Base-by-base conservation (phyloP, 1,284 basidiomycete species). In the Cryptococcus deneoformans region DNA sequence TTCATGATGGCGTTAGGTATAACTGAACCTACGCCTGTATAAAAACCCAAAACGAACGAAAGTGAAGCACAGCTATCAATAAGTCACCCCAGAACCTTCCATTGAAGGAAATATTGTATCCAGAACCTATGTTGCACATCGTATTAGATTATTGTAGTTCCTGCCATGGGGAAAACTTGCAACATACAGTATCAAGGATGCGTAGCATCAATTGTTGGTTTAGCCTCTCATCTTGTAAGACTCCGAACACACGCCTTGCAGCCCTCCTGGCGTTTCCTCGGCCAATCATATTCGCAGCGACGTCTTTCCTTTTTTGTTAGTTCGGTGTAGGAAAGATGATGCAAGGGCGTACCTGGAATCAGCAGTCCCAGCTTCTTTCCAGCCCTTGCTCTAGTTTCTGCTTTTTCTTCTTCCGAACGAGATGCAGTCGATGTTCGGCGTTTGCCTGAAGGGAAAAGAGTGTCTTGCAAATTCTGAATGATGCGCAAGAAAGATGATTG, bases 261-360 rank as follows among this genome's bases (percentile, higher is more conserved):
- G 93, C 95, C 46, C 92, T 83, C 6, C 92, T 84, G 9, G 94
- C 92, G 72, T 98, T 97, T 2, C 90, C 87, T 29, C 92, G 83
- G 8, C 95, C 95, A 62, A 98, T 95, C 86, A 97, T 91, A 69
- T 95, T 97, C 6, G 94, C 91, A 36, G 90, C 92, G 48, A 97
- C 78, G 68, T 97, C 95, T 92, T 61, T 7, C 29, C 24, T 29
- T 24, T 3, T 6, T 3, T 5, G 14, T 29, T 29, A 29, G 20
- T 34, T 7, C 35, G 38, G 46, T 3, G 10, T 6, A 2, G 16
- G 14, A 24, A 40, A 42, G 5, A 4, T 9, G n/a, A 34, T 10
- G 7, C 71, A 37, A 62, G 36, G 39, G 52, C 80, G 43, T 70
- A 90, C 92, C 92, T 68, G 95, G 94, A 61, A 99, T 87, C 45